phyloP scores from a whole-genome alignment of 2,329 filamentous ascomycete genomes.

The Cyanodermella asteris region DNA sequence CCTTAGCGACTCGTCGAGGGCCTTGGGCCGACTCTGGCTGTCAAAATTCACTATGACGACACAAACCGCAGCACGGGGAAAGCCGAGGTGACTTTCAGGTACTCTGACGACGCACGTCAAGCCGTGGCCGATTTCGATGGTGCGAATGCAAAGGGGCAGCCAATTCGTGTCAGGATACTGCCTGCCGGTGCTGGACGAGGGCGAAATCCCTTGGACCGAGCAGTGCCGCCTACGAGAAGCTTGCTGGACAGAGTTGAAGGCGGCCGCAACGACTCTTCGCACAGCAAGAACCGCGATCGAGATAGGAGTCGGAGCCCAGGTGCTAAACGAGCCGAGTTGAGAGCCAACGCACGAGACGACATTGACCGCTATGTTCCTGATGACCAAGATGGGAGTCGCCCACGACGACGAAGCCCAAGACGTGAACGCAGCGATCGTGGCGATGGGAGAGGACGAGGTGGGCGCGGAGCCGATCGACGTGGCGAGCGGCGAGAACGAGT shows the following conservation, averaged over 20 bases:
- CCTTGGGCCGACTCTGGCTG: conserved; percentile 48
- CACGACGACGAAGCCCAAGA: conserved; percentile 16
- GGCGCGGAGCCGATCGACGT: conserved; percentile 25
- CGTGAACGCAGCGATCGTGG: conserved; percentile 38
- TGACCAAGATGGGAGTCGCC: conserved; percentile 13
- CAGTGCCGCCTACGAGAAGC: conserved; percentile 27
- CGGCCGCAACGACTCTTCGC: conserved; percentile 16
- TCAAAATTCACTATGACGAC: conserved; percentile 64
- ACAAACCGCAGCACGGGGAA: conserved; percentile 71
- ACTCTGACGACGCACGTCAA: conserved; percentile 44
- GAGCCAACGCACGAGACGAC: conserved; percentile 37
- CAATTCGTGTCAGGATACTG: conserved; percentile 52
- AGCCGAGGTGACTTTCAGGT: conserved; percentile 63
- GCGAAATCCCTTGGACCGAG: conserved; percentile 27
- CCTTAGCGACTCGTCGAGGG: conserved; percentile 59
- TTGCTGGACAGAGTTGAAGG: conserved; percentile 42
- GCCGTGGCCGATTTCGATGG: conserved; percentile 69
- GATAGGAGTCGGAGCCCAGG: conserved; percentile 16
- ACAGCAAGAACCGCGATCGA: conserved; percentile 10
- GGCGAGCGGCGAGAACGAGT: conserved; percentile 21
- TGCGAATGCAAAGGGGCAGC: conserved; percentile 75
- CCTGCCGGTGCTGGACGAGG: conserved; percentile 22
- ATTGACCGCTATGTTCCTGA: conserved; percentile 66
- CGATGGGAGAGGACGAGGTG: conserved; percentile 20
- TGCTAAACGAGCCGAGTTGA: conserved; percentile 27